Base-by-base conservation (phyloP, 768 basidiomycete species). In the Cantharellus cinnabarinus region DNA sequence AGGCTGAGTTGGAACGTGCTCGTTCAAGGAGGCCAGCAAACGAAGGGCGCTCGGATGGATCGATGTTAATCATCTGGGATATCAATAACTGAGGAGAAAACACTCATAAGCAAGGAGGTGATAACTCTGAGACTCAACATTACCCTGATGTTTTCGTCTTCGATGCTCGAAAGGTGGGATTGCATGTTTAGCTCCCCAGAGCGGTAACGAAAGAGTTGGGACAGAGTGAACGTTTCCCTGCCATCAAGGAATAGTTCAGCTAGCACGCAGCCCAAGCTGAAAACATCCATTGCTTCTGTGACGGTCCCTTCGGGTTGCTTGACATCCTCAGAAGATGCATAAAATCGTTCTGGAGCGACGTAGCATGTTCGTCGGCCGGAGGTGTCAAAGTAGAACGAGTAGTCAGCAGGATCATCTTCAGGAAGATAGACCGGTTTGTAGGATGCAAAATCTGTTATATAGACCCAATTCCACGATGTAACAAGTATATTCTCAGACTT, bases 361-460 rank as follows among this genome's bases (percentile, higher is more conserved):
- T 98, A 98, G 68, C 95, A 99, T 1, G 89, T 93, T 5, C 94
- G 78, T 4, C 90, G 76, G 2, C 89, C 89, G 7, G 89, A 90
- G 3, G 89, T 90, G 70, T 99, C 95, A 70, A 93, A 98, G 75
- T 83, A 99, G 74, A 91, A 95, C 3, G 91, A 93, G 70, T 97
- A 99, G 71, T 94, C 91, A 4, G 93, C 81, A 2, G 95, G 95
- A 67, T 98, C 93, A 66, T 99, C 90, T 50, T 97, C 77, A 0
- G 95, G 95, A 5, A 99, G 79, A 68, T 81, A 88, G 2, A 90
- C 93, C 0, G 93, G 95, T 68, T 99, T 99, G 77, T 88, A 93
- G 10, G 72, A 70, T 0, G 93, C 88, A 68, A 98, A 98, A 71
- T 98, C 95, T 48, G 93, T 87, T 56, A 99, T 75, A 66, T 91